These are phyloP conservation scores for Yamadazyma friedrichii DNA, from an alignment of 1,139 yeast species.

Conservation along the genomic window DNA sequence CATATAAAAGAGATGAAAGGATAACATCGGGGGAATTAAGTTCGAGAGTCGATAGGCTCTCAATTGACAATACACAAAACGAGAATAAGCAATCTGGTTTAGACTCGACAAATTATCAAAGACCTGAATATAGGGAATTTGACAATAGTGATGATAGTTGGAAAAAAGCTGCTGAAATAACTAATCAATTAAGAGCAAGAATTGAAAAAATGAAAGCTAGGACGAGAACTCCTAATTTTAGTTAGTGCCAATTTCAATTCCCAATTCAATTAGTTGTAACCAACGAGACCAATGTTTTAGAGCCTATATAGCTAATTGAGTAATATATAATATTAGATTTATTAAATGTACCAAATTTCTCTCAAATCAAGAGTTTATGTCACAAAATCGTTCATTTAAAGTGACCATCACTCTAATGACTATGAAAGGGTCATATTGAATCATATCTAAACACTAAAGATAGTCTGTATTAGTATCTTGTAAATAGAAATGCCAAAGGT, in stretches of 20 bases:
- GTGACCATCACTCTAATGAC: no score
- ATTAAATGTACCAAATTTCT: no score
- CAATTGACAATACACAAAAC: constrained; percentile 27
- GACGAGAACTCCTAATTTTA: constrained; percentile 5
- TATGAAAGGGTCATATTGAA: no score
- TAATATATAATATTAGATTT: no score
- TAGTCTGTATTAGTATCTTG: no score
- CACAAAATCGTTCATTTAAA: no score
- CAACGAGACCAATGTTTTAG: no score
- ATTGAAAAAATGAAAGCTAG: constrained; percentile 87
- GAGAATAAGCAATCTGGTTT: neutral
- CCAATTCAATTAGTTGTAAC: no score
- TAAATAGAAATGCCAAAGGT: no score
- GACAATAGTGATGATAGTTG: constrained; percentile 70
- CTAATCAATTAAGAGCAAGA: constrained; percentile 78
- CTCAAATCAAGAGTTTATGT: no score
- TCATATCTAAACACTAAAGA: no score
- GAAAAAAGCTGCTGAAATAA: constrained; percentile 88
- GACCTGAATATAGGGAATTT: constrained; percentile 12
- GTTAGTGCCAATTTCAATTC: neutral
- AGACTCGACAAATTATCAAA: neutral
- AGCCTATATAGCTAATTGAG: no score
- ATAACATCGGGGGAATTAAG: constrained; percentile 42
- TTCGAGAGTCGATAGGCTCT: constrained; percentile 43
- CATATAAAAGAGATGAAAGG: constrained; percentile 12